Conservation (phyloP, 495 filamentous ascomycete genomes). For the Pseudevernia furfuracea region DNA sequence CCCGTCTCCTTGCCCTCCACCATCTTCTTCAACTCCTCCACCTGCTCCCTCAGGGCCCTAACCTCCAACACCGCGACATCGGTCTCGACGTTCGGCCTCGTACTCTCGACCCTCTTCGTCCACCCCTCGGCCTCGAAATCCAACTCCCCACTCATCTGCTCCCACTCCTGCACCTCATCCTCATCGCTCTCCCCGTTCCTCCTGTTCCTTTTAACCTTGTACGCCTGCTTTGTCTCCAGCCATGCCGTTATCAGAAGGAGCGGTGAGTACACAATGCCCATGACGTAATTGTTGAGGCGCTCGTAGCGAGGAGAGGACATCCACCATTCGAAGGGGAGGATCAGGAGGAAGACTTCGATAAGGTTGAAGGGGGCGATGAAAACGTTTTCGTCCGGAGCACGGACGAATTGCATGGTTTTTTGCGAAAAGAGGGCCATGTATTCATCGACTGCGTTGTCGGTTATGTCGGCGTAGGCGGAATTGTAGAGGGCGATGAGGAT, state of each 20-base stretch:
- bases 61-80: constrained; percentile 65
- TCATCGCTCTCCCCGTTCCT: constrained; percentile 82
- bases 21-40: constrained; percentile 58
- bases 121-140: constrained; percentile 77
- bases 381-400: constrained; percentile 95
- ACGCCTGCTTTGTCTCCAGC: constrained; percentile 64
- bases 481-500: constrained; percentile 90
- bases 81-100: constrained; percentile 67
- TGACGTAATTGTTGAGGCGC: constrained; percentile 74
- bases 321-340: constrained; percentile 95
- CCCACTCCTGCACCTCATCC: constrained; percentile 85
- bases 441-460: constrained; percentile 87
- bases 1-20: constrained; percentile 39
- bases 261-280: constrained; percentile 80
- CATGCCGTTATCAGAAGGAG: constrained; percentile 71
- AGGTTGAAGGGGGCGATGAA: constrained; percentile 95
- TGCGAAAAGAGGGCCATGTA: constrained; percentile 85
- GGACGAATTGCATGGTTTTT: constrained; percentile 92
- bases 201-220: constrained; percentile 61
- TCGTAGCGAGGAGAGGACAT: constrained; percentile 60
- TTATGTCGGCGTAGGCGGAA: constrained; percentile 91
- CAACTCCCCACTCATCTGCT: constrained; percentile 62
- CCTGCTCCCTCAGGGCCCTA: constrained; percentile 56
- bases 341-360: constrained; percentile 72
- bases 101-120: constrained; percentile 63